phyloP scores from a whole-genome alignment of 306 rosid genomes.

The Vigna unguiculata region DNA sequence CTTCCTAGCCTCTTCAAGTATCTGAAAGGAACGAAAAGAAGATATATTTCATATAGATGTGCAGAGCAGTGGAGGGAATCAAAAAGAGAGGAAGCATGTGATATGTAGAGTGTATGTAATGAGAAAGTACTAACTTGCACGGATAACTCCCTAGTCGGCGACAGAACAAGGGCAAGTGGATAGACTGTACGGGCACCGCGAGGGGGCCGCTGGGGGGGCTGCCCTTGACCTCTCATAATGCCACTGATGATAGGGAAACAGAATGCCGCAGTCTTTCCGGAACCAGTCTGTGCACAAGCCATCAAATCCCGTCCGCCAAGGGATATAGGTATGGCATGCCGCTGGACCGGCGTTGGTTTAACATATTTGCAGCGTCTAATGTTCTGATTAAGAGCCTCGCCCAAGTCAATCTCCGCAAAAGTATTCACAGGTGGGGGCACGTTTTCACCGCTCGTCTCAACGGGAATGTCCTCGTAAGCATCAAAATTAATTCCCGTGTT shows the following conservation, averaged over 20 bases:
- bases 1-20: slow-evolving; percentile 79
- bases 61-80: neutral
- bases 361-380: slow-evolving; percentile 85
- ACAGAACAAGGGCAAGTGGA: slow-evolving; percentile 90
- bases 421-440: slow-evolving; percentile 83
- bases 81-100: neutral
- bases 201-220: slow-evolving; percentile 66
- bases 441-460: slow-evolving; percentile 81
- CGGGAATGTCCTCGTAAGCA: slow-evolving; percentile 90
- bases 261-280: slow-evolving; percentile 94
- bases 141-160: slow-evolving; percentile 93
- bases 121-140: slow-evolving; percentile 70
- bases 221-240: slow-evolving; percentile 73
- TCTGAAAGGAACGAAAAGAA: slow-evolving; percentile 52
- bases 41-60: no score
- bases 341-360: slow-evolving; percentile 88
- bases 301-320: slow-evolving; percentile 81
- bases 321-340: slow-evolving; percentile 88
- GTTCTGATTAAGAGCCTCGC: slow-evolving; percentile 77
- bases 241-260: slow-evolving; percentile 92
- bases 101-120: neutral
- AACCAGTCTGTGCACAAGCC: slow-evolving; percentile 97
- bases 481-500: slow-evolving; percentile 77
- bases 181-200: slow-evolving; percentile 79
- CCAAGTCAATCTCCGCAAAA: slow-evolving; percentile 89